Percentiles rank a stretch among this genome's conserved stretches.
These are phyloP conservation scores for Rhodocollybia butyracea DNA, from an alignment of 768 basidiomycete genomes.

Conservation along the genomic window DNA sequence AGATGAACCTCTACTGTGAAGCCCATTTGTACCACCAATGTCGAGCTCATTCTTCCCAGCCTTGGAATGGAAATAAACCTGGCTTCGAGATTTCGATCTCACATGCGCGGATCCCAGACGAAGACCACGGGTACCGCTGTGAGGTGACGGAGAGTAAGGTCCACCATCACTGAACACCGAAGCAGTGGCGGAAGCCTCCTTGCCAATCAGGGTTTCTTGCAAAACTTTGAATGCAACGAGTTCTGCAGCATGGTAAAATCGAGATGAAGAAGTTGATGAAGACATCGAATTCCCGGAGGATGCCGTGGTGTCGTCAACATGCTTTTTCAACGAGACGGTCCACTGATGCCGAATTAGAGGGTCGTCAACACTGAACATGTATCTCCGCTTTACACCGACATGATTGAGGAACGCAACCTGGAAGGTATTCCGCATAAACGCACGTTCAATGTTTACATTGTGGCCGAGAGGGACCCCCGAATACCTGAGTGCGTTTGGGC, in stretches of 20 bases:
- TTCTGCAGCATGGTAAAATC: slow-evolving; percentile 65
- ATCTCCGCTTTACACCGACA: slow-evolving; percentile 67
- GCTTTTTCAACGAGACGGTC: slow-evolving; percentile 63
- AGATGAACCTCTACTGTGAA: slow-evolving; percentile 9
- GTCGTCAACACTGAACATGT: slow-evolving; percentile 93
- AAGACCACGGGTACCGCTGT: slow-evolving; percentile 14
- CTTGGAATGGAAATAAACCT: slow-evolving; percentile 60
- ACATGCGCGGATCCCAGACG: slow-evolving; percentile 34
- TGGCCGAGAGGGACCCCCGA: slow-evolving; percentile 77
- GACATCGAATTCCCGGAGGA: slow-evolving; percentile 26
- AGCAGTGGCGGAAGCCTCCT: slow-evolving; percentile 25
- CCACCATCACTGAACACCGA: slow-evolving; percentile 10
- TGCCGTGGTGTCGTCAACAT: slow-evolving; percentile 51
- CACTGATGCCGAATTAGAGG: slow-evolving; percentile 72
- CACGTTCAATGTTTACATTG: slow-evolving; percentile 77
- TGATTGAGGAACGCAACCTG: slow-evolving; percentile 82
- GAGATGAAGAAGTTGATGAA: slow-evolving; percentile 34
- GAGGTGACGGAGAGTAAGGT: slow-evolving; percentile 10
- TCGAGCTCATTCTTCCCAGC: slow-evolving; percentile 65
- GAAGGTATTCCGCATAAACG: slow-evolving; percentile 97
- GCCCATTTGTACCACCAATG: slow-evolving; percentile 26
- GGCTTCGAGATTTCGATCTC: slow-evolving; percentile 71
- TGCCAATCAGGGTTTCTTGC: slow-evolving; percentile 74
- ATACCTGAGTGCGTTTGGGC: slow-evolving; percentile 81
- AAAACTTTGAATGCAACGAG: slow-evolving; percentile 79